These are phyloP conservation scores for Cryptosporidium tyzzeri DNA, from an alignment of 169 alveolate genomes.

Conservation along the genomic window DNA sequence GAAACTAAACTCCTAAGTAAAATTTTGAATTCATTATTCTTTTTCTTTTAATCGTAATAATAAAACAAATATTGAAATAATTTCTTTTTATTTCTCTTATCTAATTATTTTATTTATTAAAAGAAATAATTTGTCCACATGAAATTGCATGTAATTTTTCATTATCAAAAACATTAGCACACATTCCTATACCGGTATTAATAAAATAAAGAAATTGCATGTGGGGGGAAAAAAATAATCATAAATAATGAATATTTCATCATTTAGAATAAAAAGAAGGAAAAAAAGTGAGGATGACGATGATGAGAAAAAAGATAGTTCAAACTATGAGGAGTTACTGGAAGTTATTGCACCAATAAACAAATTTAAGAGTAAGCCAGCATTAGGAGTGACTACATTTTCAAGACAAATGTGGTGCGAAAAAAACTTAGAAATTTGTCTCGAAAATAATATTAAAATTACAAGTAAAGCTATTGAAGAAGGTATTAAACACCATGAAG, in stretches of 20 bases:
- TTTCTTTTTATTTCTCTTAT: background rate
- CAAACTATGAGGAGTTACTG: background rate
- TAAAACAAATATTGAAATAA: background rate
- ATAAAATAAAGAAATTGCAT: background rate
- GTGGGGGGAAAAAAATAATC: background rate
- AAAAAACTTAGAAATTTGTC: slow-evolving; percentile 54
- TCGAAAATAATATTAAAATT: slow-evolving; percentile 38
- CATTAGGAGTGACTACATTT: slow-evolving; percentile 62
- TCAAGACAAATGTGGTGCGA: slow-evolving; percentile 76
- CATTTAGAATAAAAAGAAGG: slow-evolving; percentile 5
- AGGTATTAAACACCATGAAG: slow-evolving; percentile 69
- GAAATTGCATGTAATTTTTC: background rate
- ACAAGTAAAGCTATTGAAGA: slow-evolving; percentile 72
- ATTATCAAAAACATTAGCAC: background rate
- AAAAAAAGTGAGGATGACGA: slow-evolving; percentile 2
- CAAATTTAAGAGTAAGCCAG: slow-evolving; percentile 37
- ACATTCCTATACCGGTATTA: slow-evolving; percentile 11
- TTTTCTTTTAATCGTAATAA: too few relatives aligned
- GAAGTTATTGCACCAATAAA: slow-evolving; percentile 38
- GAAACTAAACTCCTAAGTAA: background rate
- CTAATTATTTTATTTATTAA: background rate
- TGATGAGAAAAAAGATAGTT: background rate
- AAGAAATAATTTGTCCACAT: background rate
- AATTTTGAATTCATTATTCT: background rate
- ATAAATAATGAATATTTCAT: slow-evolving; percentile 18